Evolutionary conservation across 108 stramenopile genomes (phyloP).

Genomic region (Fistulifera pelliculosa): DNA sequence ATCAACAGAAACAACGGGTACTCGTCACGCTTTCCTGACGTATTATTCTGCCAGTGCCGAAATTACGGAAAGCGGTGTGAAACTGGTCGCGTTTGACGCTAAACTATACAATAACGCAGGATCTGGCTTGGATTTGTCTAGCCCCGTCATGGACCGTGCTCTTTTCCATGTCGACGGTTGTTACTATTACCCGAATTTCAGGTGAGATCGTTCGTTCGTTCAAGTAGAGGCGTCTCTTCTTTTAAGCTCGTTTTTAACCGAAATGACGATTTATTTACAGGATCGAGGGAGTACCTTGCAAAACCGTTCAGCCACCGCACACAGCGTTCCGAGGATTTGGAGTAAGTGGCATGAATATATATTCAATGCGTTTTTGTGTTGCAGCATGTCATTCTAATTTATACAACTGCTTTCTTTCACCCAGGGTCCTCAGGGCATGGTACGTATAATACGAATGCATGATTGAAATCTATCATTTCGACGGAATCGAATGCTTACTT

Average conservation of each 20-base stretch:
- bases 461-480: no score
- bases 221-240: no score
- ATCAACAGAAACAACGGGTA: conserved; percentile 4
- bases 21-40: conserved; percentile 74
- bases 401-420: no score
- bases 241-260: no score
- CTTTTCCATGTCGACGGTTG: conserved; percentile 85
- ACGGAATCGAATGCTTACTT: no score
- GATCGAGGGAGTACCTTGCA: conserved; percentile 64
- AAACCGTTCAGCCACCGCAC: conserved; percentile 86
- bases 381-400: no score
- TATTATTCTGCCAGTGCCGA: conserved; percentile 79
- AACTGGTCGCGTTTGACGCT: conserved; percentile 68
- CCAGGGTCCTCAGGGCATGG: conserved; percentile 52
- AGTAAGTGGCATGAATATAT: no score
- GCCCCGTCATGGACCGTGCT: conserved; percentile 85
- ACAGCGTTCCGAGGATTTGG: conserved; percentile 95
- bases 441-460: no score
- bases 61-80: conserved; percentile 58
- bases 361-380: no score
- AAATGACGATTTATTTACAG: no score
- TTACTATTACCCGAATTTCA: conserved; percentile 83
- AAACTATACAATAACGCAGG: conserved; percentile 85
- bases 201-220: conserved; percentile 12
- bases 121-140: conserved; percentile 76